These are phyloP conservation scores for Digitaria exilis DNA, from an alignment of 202 grass and related monocot genomes.

Conservation along the genomic window DNA sequence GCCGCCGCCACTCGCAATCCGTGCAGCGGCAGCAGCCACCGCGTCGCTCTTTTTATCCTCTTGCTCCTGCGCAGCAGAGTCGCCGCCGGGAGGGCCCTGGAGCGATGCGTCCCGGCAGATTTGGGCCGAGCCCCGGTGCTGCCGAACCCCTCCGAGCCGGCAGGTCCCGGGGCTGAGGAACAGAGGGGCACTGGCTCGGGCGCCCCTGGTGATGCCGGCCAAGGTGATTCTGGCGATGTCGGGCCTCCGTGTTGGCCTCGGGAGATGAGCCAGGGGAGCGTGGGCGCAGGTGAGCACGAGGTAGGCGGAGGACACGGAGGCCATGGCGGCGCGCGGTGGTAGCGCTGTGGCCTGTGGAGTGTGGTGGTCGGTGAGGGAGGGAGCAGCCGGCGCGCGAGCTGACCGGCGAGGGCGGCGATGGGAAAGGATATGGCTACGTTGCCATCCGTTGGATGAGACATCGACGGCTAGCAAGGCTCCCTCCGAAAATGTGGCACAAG, in stretches of 20 bases:
- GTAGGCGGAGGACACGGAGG: neutral
- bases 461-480: neutral
- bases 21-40: neutral
- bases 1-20: neutral
- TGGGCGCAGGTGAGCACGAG: slow-evolving; percentile 14
- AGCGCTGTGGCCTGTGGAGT: neutral
- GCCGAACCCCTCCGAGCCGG: neutral
- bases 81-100: slow-evolving; percentile 23
- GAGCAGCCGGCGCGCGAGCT: neutral
- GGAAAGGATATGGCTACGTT: neutral
- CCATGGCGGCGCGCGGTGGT: neutral
- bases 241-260: neutral
- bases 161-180: neutral
- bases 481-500: too few species aligned
- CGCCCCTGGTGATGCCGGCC: neutral
- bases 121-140: slow-evolving; percentile 6
- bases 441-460: neutral
- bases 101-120: slow-evolving; percentile 50
- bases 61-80: slow-evolving; percentile 30
- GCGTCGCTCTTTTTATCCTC: neutral
- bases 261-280: slow-evolving; percentile 1
- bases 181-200: neutral
- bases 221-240: neutral
- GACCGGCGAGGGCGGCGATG: neutral
- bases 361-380: neutral